A percentile compares a stretch with the other conserved stretches of the same genome.
Conservation (phyloP, 768 basidiomycete species). For the Candolleomyces aberdarensis region DNA sequence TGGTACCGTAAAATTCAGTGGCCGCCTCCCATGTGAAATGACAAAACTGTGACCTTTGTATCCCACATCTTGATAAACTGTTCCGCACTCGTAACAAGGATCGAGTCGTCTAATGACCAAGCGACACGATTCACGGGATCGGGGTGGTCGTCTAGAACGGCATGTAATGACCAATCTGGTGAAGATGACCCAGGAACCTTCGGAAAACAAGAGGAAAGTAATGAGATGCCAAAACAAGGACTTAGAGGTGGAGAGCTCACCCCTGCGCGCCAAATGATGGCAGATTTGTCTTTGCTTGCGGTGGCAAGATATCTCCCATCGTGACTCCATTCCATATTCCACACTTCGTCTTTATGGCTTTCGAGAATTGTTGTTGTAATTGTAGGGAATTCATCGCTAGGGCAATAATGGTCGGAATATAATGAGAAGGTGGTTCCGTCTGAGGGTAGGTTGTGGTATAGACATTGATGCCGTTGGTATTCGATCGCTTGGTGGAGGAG, state of each 20-base stretch:
- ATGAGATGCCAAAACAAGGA: conserved; percentile 10
- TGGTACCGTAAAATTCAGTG: conserved; percentile 27
- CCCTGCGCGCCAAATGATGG: conserved; percentile 85
- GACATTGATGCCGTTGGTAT: conserved; percentile 76
- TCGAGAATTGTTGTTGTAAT: conserved; percentile 82
- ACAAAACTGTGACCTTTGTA: conserved; percentile 57
- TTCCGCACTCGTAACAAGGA: conserved; percentile 83
- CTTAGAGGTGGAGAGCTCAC: conserved; percentile 42
- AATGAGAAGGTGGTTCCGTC: conserved; percentile 67
- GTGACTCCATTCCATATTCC: conserved; percentile 95
- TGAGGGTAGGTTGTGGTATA: conserved; percentile 79
- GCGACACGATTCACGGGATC: conserved; percentile 79
- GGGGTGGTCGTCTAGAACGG: conserved; percentile 70
- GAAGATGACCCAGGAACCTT: conserved; percentile 30
- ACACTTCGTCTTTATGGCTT: conserved; percentile 91
- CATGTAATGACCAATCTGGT: conserved; percentile 58
- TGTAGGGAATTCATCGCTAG: conserved; percentile 77
- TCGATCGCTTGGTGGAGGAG: conserved; percentile 82
- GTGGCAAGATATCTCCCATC: conserved; percentile 82
- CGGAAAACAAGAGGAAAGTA: conserved; percentile 20
- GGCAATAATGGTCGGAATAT: conserved; percentile 83
- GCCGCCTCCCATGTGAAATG: conserved; percentile 3
- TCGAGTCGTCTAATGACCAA: conserved; percentile 89
- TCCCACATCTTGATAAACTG: conserved; percentile 87
- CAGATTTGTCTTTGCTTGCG: conserved; percentile 82